Evolutionary conservation across 139 green algal species (phyloP).

Genomic region (Volvox reticuliferus): DNA sequence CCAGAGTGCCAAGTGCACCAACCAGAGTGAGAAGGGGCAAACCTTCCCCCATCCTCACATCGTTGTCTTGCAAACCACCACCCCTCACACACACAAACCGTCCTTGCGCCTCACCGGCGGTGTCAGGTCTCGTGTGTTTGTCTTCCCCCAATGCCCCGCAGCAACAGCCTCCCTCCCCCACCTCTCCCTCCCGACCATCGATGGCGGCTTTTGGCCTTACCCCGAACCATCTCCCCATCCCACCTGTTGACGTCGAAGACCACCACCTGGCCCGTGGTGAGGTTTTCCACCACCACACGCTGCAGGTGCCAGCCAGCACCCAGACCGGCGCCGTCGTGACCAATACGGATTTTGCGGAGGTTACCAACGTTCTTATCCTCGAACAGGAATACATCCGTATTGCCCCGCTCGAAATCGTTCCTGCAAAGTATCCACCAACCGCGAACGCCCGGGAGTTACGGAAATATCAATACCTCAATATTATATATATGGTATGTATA

Average conservation of each 20-base stretch:
- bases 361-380: slow-evolving; percentile 62
- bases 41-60: too few relatives aligned
- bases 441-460: too few relatives aligned
- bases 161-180: neutral
- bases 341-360: slow-evolving; percentile 63
- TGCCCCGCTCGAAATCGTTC: slow-evolving; percentile 74
- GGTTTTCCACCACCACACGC: slow-evolving; percentile 74
- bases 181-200: neutral
- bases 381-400: slow-evolving; percentile 72
- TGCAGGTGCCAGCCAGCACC: slow-evolving; percentile 75
- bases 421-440: neutral
- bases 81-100: neutral
- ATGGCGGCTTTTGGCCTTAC: neutral
- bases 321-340: slow-evolving; percentile 71
- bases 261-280: slow-evolving; percentile 62
- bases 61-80: too few relatives aligned
- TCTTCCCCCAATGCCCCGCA: neutral
- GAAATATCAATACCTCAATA: too few relatives aligned
- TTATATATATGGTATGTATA: too few relatives aligned
- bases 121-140: too few relatives aligned
- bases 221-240: neutral
- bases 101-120: neutral
- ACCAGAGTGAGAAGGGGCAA: too few relatives aligned
- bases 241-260: slow-evolving; percentile 60
- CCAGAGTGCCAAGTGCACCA: too few relatives aligned